Evolutionary conservation across 148 eudicot genomes (phyloP), one percentile per base, ranked within the genome.

Genomic region (Fagopyrum tataricum): DNA sequence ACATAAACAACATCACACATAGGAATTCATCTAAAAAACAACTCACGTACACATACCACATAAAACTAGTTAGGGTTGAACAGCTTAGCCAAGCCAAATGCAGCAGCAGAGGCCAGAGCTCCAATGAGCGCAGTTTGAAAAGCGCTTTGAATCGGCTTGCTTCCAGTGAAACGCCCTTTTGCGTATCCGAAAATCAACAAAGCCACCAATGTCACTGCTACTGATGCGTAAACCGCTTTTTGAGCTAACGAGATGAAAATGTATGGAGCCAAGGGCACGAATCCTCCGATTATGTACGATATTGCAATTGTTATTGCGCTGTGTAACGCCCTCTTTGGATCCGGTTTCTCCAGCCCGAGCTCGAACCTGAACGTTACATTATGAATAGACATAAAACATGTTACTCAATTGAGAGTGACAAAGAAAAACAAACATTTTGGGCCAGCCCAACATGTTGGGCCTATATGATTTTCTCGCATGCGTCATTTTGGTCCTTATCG

Each of bases 51-150:
- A 44, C 9, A 8, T 23, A 70, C 12, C 44, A 21, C 53, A 5
- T 17, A 46, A 1, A n/a, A 70, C 13, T 43, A 64, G n/a, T 58
- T 77, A 79, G 69, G 87, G 79, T 66, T 86, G 97, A 44, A 87
- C 76, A 76, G 75, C 85, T 91, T 94, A 67, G 98, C 98, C 96
- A 94, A 81, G 75, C 91, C 98, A 74, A 79, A 94, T 13, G 98
- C 98, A 51, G 97, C 97, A 39, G 98, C 98, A 41, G 98, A 94
- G 39, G 97, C 98, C 9, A 94, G 42, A 26, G 98, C 98, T 74
- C 97, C 98, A 5, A 94, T 94, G 7, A 94, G 77, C 2, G 96
- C 87, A 2, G 98, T 94, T 59, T 94, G 89, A 21, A 94, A 46
- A 43, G 98, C 97, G 13, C 96, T 91, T 70, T 41, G 78, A 0